Evolutionary conservation across 2,329 filamentous ascomycete genomes (phyloP).

Genomic region (Penicillium sp.): DNA sequence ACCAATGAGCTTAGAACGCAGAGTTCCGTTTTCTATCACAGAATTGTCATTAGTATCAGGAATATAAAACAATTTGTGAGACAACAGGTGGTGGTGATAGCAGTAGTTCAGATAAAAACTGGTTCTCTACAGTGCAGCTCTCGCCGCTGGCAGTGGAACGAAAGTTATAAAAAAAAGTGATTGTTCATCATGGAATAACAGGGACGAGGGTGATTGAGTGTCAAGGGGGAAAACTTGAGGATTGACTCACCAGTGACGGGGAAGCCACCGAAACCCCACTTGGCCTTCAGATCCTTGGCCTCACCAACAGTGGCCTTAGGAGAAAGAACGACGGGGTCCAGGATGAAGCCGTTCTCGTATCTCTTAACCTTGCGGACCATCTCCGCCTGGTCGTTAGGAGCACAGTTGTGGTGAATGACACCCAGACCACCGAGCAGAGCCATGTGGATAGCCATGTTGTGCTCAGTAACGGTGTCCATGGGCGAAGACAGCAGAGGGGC

Average conservation of each 20-base stretch:
- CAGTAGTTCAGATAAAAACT: slow-evolving; percentile 52
- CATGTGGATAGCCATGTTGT: slow-evolving; percentile 98
- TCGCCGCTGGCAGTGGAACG: slow-evolving; percentile 98
- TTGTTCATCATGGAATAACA: slow-evolving; percentile 68
- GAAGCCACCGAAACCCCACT: slow-evolving; percentile 98
- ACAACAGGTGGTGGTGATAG: slow-evolving; percentile 12
- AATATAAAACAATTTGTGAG: slow-evolving; percentile 6
- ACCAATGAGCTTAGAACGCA: slow-evolving; percentile 93
- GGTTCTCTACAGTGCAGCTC: slow-evolving; percentile 81
- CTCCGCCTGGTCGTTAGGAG: slow-evolving; percentile 93
- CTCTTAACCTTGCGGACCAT: slow-evolving; percentile 99
- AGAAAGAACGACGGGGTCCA: slow-evolving; percentile 90
- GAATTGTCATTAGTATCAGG: slow-evolving; percentile 24
- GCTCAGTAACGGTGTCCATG: slow-evolving; percentile 99
- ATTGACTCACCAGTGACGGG: slow-evolving; percentile 88
- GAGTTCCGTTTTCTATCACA: slow-evolving; percentile 79
- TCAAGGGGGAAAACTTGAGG: slow-evolving; percentile 21
- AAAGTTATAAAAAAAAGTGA: slow-evolving; percentile 88
- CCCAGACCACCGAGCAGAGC: slow-evolving; percentile 61
- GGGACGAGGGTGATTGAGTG: slow-evolving; percentile 11
- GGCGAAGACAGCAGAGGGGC: slow-evolving; percentile 96
- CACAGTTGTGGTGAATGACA: slow-evolving; percentile 99
- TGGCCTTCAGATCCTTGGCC: slow-evolving; percentile 90
- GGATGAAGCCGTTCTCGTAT: slow-evolving; percentile 98
- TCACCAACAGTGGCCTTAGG: slow-evolving; percentile 87